Evolutionary conservation across 2,329 filamentous ascomycete species (phyloP).

Genomic region (Geosmithia flava): DNA sequence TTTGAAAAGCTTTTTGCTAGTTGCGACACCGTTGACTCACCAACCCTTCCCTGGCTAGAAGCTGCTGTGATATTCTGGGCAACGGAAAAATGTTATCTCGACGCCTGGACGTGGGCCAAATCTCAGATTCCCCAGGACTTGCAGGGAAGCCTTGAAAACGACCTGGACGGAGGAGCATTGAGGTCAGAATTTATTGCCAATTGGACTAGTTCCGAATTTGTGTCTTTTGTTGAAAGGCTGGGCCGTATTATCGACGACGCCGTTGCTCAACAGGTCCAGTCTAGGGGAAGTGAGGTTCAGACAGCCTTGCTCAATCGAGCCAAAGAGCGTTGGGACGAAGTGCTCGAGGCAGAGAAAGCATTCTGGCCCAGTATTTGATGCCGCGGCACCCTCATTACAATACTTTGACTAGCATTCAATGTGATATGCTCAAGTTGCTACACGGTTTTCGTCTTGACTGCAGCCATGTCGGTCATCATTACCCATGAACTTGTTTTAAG

Average conservation of each 20-base stretch:
- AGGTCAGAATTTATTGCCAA: constrained; percentile 55
- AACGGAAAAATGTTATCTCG: constrained; percentile 55
- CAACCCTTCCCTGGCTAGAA: constrained; percentile 41
- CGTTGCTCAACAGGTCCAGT: constrained; percentile 24
- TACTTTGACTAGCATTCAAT: too few species aligned
- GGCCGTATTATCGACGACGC: constrained; percentile 42
- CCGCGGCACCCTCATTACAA: not conserved
- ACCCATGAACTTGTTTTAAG: too few species aligned
- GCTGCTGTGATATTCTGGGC: constrained; percentile 64
- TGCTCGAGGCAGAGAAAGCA: constrained; percentile 41
- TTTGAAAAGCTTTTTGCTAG: constrained; percentile 39
- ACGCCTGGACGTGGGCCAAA: constrained; percentile 43
- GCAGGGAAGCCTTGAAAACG: constrained; percentile 12
- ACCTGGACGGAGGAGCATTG: constrained; percentile 53
- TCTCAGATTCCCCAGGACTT: constrained; percentile 15
- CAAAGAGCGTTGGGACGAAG: constrained; percentile 31
- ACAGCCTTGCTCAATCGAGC: constrained; percentile 22
- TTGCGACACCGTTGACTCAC: constrained; percentile 30
- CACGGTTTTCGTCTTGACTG: too few species aligned
- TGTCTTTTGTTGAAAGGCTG: constrained; percentile 42
- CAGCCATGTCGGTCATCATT: too few species aligned
- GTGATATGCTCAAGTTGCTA: too few species aligned
- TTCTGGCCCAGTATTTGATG: constrained; percentile 38
- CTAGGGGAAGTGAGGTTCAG: constrained; percentile 15
- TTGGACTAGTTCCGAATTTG: constrained; percentile 52